Percentiles rank a stretch among this genome's conserved stretches.
Conservation (phyloP, 2,329 filamentous ascomycete genomes). For the Orbilia javanica region DNA sequence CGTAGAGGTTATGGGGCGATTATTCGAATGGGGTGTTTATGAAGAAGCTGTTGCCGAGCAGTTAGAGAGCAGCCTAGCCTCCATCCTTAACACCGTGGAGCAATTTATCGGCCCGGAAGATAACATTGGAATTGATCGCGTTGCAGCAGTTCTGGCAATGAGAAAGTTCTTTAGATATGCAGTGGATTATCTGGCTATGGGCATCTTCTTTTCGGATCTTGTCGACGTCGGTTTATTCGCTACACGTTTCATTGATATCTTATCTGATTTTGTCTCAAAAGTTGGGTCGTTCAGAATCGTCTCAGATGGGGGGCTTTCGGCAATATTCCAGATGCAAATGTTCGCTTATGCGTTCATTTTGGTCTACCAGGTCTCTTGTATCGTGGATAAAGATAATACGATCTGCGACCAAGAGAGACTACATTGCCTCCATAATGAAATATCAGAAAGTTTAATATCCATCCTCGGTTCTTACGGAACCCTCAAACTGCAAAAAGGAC, state of each 20-base stretch:
- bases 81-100: constrained; percentile 53
- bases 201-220: constrained; percentile 61
- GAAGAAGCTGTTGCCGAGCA: constrained; percentile 60
- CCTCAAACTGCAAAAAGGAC: neutral
- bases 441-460: constrained; percentile 24
- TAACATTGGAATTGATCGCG: neutral
- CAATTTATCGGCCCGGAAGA: constrained; percentile 1
- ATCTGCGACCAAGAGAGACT: neutral
- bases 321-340: constrained; percentile 14
- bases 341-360: constrained; percentile 25
- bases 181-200: constrained; percentile 58
- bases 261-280: constrained; percentile 30
- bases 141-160: constrained; percentile 10
- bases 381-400: neutral
- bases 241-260: constrained; percentile 57
- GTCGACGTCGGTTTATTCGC: constrained; percentile 61
- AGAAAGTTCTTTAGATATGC: constrained; percentile 35
- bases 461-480: constrained; percentile 4
- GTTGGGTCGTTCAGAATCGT: constrained; percentile 1
- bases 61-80: constrained; percentile 57
- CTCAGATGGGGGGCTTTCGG: neutral
- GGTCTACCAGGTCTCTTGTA: constrained; percentile 6
- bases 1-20: constrained; percentile 14
- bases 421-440: constrained; percentile 4
- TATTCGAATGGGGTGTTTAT: constrained; percentile 61